Percentiles rank a stretch among this genome's conserved stretches.
phyloP scores from a whole-genome alignment of 768 basidiomycete species.

The Termitomyces eurrhizus region DNA sequence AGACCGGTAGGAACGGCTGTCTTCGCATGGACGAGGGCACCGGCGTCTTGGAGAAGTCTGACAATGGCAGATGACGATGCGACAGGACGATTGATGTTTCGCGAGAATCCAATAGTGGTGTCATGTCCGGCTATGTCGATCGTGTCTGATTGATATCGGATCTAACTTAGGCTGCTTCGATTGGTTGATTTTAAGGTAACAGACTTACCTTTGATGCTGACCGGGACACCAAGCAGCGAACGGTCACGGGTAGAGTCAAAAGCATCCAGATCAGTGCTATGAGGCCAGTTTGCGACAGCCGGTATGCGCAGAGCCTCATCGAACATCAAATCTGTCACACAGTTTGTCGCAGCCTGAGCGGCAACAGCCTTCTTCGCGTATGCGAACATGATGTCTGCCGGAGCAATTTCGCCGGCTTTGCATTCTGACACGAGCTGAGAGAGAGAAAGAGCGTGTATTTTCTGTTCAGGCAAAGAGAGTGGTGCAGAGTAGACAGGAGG shows the following conservation, averaged over 20 bases:
- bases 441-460: constrained; percentile 46
- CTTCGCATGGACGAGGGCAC: constrained; percentile 62
- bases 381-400: constrained; percentile 40
- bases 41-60: constrained; percentile 53
- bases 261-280: constrained; percentile 31
- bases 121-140: constrained; percentile 54
- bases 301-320: constrained; percentile 36
- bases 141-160: constrained; percentile 29
- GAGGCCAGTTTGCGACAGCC: constrained; percentile 35
- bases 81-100: constrained; percentile 41
- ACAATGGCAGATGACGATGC: constrained; percentile 49
- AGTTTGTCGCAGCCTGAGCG: constrained; percentile 60
- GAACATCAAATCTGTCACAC: constrained; percentile 65
- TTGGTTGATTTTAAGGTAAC: constrained; percentile 5
- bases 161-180: constrained; percentile 1
- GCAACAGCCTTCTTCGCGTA: constrained; percentile 54
- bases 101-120: constrained; percentile 58
- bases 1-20: constrained; percentile 58
- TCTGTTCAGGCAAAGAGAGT: constrained; percentile 41
- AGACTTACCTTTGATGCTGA: constrained; percentile 59
- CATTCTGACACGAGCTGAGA: constrained; percentile 43
- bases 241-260: constrained; percentile 33
- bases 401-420: constrained; percentile 35
- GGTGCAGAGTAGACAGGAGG: constrained; percentile 33
- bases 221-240: constrained; percentile 62